Percentiles rank a stretch among this genome's conserved stretches.
These are phyloP conservation scores for Phytophthora capsici DNA, from an alignment of 352 stramenopile species.

Conservation along the genomic window DNA sequence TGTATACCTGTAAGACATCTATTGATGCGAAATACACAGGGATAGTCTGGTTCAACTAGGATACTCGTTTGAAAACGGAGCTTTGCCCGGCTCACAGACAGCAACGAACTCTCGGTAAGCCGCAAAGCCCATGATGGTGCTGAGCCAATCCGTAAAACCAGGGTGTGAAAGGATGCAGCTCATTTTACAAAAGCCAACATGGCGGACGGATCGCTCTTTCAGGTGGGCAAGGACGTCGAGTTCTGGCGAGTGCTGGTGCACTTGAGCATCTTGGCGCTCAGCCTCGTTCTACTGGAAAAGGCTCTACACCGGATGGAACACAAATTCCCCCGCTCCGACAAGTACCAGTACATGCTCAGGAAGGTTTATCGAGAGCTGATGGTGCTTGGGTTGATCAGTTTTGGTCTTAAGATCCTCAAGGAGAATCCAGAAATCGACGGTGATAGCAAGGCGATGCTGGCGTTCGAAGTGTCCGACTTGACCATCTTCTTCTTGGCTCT, in stretches of 20 bases:
- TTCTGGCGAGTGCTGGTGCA: constrained; percentile 54
- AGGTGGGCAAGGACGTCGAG: constrained; percentile 58
- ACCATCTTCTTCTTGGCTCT: constrained; percentile 61
- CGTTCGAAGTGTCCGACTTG: constrained; percentile 59
- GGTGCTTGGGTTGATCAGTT: constrained; percentile 58
- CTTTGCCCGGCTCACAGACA: constrained; percentile 9
- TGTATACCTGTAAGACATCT: too few species aligned
- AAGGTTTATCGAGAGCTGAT: constrained; percentile 68
- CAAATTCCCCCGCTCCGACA: constrained; percentile 50
- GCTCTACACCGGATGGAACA: constrained; percentile 48
- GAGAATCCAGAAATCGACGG: constrained; percentile 37
- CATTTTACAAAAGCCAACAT: constrained; percentile 27
- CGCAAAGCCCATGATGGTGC: constrained; percentile 20
- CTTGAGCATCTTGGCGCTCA: constrained; percentile 50
- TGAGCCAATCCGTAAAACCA: constrained; percentile 7
- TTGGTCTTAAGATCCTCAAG: constrained; percentile 57
- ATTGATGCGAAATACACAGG: too few species aligned
- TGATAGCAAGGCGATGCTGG: constrained; percentile 44
- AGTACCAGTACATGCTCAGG: constrained; percentile 72
- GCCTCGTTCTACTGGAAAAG: constrained; percentile 50
- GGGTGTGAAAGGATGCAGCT: constrained; percentile 8
- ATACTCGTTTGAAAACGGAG: too few species aligned
- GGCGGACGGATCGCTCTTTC: constrained; percentile 48
- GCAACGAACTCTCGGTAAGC: neutral
- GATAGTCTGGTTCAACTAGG: too few species aligned